Evolutionary conservation across 179 eudicot genomes (phyloP).

Genomic region (Dionaea muscipula): DNA sequence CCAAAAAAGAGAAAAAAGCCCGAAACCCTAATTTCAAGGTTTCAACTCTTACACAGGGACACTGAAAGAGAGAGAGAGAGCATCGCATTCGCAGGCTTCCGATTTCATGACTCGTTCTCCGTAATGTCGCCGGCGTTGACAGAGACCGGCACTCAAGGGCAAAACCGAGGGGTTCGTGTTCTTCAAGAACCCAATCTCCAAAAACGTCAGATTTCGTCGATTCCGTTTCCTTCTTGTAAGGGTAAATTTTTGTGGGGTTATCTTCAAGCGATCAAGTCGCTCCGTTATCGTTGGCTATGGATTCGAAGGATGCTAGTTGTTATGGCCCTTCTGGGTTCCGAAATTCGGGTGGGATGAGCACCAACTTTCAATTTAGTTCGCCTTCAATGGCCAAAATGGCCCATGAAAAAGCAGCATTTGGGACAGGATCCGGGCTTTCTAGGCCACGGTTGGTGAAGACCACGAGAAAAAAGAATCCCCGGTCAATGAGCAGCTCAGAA

Average conservation of each 20-base stretch:
- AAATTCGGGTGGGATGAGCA: constrained; percentile 19
- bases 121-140: constrained; percentile 27
- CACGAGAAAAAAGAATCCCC: constrained; percentile 18
- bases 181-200: constrained; percentile 8
- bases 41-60: neutral
- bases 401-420: constrained; percentile 15
- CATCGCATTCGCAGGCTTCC: constrained; percentile 3
- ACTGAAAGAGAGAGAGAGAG: constrained; percentile 2
- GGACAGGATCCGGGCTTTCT: constrained; percentile 21
- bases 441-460: constrained; percentile 25
- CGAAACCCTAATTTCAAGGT: no score
- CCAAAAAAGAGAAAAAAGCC: no score
- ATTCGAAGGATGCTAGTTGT: constrained; percentile 19
- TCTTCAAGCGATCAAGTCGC: constrained; percentile 6
- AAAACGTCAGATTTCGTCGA: constrained; percentile 32
- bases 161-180: constrained; percentile 3
- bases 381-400: constrained; percentile 16
- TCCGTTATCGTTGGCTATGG: constrained; percentile 12
- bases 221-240: neutral
- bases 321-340: constrained; percentile 21
- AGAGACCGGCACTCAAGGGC: constrained; percentile 12
- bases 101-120: constrained; percentile 24
- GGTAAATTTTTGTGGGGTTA: constrained; percentile 19
- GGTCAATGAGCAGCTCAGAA: constrained; percentile 24
- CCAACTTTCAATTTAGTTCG: constrained; percentile 28